Percentiles rank a stretch among this genome's conserved stretches.
Evolutionary conservation across 2,329 filamentous ascomycete species (phyloP).

Genomic region (Aspergillus chevalieri): DNA sequence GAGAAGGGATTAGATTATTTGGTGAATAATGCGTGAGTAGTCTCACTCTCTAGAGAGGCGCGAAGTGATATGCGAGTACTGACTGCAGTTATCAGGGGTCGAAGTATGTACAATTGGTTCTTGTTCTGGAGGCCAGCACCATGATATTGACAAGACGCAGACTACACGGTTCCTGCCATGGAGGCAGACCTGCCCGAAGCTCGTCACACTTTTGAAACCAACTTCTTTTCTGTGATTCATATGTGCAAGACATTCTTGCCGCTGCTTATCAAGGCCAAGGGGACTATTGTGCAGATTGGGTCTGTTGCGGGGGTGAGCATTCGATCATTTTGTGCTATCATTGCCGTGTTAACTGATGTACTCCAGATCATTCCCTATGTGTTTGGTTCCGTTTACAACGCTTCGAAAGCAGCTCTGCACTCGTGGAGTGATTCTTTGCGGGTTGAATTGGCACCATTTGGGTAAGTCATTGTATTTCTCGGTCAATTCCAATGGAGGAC

Average conservation of each 20-base stretch:
- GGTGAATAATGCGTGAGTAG: constrained; percentile 51
- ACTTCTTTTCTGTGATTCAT: constrained; percentile 53
- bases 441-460: constrained; percentile 50
- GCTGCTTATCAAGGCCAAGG: constrained; percentile 43
- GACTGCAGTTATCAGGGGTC: constrained; percentile 16
- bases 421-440: constrained; percentile 53
- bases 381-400: constrained; percentile 49
- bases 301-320: constrained; percentile 36
- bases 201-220: constrained; percentile 46
- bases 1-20: constrained; percentile 50
- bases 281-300: constrained; percentile 42
- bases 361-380: constrained; percentile 38
- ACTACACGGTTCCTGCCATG: constrained; percentile 54
- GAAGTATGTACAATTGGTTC: constrained; percentile 20
- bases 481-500: not conserved
- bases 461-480: constrained; percentile 20
- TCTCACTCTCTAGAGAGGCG: not conserved
- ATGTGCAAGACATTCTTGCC: constrained; percentile 54
- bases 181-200: constrained; percentile 48
- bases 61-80: constrained; percentile 3
- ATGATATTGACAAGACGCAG: constrained; percentile 14
- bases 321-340: not conserved
- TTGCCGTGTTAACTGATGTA: not conserved
- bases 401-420: constrained; percentile 55
- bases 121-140: not conserved